Evolutionary conservation across 805 yeast species (phyloP).

Genomic region (Kuraishia ogatae): DNA sequence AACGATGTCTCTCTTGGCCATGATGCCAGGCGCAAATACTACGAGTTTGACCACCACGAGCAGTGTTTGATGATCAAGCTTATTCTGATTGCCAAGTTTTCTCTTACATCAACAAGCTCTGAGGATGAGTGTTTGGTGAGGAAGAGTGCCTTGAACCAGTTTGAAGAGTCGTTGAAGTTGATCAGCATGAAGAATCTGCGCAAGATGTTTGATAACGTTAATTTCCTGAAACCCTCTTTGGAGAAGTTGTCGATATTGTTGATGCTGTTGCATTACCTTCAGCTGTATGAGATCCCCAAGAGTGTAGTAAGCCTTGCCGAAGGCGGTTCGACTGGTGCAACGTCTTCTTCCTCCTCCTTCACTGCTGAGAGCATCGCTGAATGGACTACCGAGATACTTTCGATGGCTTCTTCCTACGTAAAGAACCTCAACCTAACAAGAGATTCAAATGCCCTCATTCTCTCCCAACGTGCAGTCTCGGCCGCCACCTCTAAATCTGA

Average conservation of each 20-base stretch:
- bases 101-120: conserved; percentile 28
- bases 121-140: conserved; percentile 16
- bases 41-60: conserved; percentile 21
- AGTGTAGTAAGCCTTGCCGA: conserved; percentile 9
- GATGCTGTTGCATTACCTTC: conserved; percentile 38
- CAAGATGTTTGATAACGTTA: conserved; percentile 37
- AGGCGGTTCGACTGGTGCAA: conserved; percentile 22
- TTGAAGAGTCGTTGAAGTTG: conserved; percentile 23
- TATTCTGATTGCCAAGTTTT: conserved; percentile 44
- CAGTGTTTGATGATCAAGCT: conserved; percentile 38
- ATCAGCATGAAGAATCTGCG: conserved; percentile 28
- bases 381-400: conserved; percentile 32
- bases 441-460: not conserved
- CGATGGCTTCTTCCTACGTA: conserved; percentile 28
- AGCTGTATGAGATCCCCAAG: conserved; percentile 24
- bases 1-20: conserved; percentile 22
- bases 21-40: conserved; percentile 27
- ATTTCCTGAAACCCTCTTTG: conserved; percentile 37
- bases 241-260: conserved; percentile 42
- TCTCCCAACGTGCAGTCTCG: not conserved
- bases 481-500: not conserved
- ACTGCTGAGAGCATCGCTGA: conserved; percentile 37
- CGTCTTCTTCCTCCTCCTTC: conserved; percentile 30
- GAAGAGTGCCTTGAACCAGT: conserved; percentile 12
- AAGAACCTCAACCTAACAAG: conserved; percentile 7